Evolutionary conservation across 306 rosid species (phyloP).

Genomic region (Quercus alba): DNA sequence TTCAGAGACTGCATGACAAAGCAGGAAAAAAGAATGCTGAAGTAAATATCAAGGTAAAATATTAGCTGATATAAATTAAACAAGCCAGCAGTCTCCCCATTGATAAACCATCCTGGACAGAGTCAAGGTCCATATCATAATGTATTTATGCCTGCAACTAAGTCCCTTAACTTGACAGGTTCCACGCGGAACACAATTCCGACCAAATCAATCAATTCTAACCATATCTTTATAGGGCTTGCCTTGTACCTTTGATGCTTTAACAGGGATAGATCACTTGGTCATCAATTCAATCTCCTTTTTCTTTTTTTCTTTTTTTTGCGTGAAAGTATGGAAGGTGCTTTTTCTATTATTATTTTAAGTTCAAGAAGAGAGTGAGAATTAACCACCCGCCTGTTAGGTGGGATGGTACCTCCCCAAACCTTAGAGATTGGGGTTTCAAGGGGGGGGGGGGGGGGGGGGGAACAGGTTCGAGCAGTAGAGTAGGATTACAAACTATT

Average conservation of each 20-base stretch:
- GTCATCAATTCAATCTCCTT: background rate
- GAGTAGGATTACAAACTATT: too few species aligned
- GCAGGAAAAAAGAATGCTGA: conserved; percentile 21
- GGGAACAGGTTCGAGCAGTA: too few species aligned
- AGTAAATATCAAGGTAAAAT: conserved; percentile 7
- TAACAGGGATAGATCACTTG: background rate
- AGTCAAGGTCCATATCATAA: conserved; percentile 7
- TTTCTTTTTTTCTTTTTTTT: background rate
- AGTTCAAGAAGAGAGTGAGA: conserved; percentile 10
- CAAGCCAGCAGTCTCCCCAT: background rate
- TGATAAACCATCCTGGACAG: background rate
- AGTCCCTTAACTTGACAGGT: background rate
- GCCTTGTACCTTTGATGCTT: background rate
- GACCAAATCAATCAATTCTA: background rate
- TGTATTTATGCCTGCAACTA: conserved; percentile 1
- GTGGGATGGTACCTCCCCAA: too few species aligned
- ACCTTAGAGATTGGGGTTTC: too few species aligned
- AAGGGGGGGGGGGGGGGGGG: too few species aligned
- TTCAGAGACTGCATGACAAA: conserved; percentile 73
- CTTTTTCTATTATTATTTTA: background rate
- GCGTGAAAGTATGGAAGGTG: background rate
- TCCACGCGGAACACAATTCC: background rate
- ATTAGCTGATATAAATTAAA: conserved; percentile 3
- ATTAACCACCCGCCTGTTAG: background rate
- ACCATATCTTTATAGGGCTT: background rate